These are phyloP conservation scores for Adansonia madagascariensis DNA, from an alignment of 441 rosid species.

Conservation along the genomic window DNA sequence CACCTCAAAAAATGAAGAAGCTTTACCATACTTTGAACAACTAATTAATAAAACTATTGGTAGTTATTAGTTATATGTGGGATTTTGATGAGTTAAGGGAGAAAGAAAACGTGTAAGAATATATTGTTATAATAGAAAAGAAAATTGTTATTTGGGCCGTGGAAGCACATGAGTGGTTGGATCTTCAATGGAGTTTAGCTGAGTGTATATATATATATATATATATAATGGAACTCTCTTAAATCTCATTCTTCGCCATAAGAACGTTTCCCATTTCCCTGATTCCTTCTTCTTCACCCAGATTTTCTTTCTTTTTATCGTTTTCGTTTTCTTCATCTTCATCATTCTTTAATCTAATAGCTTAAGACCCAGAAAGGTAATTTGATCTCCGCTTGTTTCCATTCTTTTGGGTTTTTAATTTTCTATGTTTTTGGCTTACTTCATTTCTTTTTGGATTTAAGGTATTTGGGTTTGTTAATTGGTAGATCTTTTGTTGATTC, in stretches of 20 bases:
- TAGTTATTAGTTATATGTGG: background rate
- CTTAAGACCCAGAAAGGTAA: conserved; percentile 33
- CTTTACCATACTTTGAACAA: background rate
- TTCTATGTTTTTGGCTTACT: background rate
- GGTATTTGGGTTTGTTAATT: conserved; percentile 12
- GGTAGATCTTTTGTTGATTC: background rate
- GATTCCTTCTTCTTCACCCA: conserved; percentile 20
- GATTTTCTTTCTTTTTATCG: conserved; percentile 13
- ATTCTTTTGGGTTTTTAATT: background rate
- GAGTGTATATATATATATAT: conserved; percentile 23
- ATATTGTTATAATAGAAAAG: background rate
- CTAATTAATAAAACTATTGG: background rate
- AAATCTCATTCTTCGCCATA: conserved; percentile 28
- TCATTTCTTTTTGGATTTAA: background rate
- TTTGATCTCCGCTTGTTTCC: conserved; percentile 12
- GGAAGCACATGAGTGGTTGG: conserved; percentile 12
- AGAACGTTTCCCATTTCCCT: conserved; percentile 15
- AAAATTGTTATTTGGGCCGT: background rate
- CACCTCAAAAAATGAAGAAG: background rate
- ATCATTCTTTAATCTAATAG: conserved; percentile 19
- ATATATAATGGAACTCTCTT: background rate
- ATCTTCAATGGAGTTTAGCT: background rate
- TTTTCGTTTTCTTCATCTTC: background rate
- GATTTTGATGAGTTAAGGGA: background rate
- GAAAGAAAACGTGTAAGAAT: conserved; percentile 20